Evolutionary conservation across 345 rosid species (phyloP).

Genomic region (Aegle marmelos): DNA sequence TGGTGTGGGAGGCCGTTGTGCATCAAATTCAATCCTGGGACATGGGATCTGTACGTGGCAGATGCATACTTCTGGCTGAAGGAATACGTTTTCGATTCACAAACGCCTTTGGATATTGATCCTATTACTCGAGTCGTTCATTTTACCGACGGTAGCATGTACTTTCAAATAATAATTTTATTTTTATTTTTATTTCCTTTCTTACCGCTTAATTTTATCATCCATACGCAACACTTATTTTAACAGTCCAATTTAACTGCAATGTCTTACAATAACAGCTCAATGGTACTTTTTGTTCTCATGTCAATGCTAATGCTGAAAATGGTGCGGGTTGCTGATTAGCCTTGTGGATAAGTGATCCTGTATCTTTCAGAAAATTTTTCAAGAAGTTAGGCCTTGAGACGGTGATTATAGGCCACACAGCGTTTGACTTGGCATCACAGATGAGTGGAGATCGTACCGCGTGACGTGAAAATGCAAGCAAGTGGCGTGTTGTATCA

Average conservation of each 20-base stretch:
- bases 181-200: too few species aligned
- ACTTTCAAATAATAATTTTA: conserved; percentile 15
- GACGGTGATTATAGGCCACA: not conserved
- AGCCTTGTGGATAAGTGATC: not conserved
- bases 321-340: not conserved
- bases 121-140: conserved; percentile 35
- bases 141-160: conserved; percentile 46
- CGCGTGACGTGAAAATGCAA: not conserved
- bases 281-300: too few species aligned
- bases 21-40: conserved; percentile 32
- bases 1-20: conserved; percentile 57
- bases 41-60: conserved; percentile 53
- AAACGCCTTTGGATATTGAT: conserved; percentile 44
- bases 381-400: not conserved
- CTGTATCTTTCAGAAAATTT: not conserved
- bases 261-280: too few species aligned
- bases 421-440: not conserved
- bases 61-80: conserved; percentile 55
- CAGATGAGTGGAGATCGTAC: not conserved
- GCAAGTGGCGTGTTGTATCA: not conserved
- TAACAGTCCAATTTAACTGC: too few species aligned
- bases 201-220: too few species aligned
- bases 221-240: too few species aligned
- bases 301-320: not conserved
- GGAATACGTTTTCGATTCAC: conserved; percentile 40